Percentiles rank a stretch among this genome's conserved stretches.
Evolutionary conservation across 192 early-diverging fungal species (phyloP).

Genomic region (Backusella westeae): DNA sequence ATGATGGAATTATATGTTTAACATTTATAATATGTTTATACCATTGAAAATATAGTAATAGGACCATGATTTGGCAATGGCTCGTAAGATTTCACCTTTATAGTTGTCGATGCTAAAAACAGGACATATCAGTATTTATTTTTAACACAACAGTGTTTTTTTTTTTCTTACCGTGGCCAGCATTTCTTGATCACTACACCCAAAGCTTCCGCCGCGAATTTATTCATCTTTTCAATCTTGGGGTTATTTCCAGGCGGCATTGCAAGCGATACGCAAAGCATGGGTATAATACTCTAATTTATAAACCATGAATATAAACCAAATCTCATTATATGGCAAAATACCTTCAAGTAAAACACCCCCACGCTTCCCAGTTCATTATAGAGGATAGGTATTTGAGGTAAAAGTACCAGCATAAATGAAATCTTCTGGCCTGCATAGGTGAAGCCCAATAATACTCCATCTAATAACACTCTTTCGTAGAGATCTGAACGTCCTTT

Average conservation of each 20-base stretch:
- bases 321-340: not conserved
- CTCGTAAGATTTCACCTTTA: slow-evolving; percentile 8
- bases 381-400: not conserved
- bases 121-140: not conserved
- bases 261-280: slow-evolving; percentile 7
- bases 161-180: slow-evolving; percentile 17
- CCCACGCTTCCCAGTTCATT: not conserved
- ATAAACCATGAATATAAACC: not conserved
- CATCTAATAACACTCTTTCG: slow-evolving; percentile 14
- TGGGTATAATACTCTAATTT: not conserved
- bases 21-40: not conserved
- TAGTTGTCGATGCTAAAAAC: not conserved
- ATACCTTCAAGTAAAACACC: slow-evolving; percentile 1
- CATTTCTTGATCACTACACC: not conserved
- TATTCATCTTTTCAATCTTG: not conserved
- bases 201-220: not conserved
- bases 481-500: slow-evolving; percentile 9
- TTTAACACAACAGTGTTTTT: not conserved
- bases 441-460: not conserved
- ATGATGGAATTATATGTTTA: not conserved
- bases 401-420: not conserved
- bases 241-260: not conserved
- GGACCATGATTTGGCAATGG: slow-evolving; percentile 19
- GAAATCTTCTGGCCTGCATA: slow-evolving; percentile 14
- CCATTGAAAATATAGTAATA: not conserved